Percentiles rank a stretch among this genome's conserved stretches.
Conservation (phyloP, 2,329 filamentous ascomycete species). For the Chalaropsis ovoidea region DNA sequence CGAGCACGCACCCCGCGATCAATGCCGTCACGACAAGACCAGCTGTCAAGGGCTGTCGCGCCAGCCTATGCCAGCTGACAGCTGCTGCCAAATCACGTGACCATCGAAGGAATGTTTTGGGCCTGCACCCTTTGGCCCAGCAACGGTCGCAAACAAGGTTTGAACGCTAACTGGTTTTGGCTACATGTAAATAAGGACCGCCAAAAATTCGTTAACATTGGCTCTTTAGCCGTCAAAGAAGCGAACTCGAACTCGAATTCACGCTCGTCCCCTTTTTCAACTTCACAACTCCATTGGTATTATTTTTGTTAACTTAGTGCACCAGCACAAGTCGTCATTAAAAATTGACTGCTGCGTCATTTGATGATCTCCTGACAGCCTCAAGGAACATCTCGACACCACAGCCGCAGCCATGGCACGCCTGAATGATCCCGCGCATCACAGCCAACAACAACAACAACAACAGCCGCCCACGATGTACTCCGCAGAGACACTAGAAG, state of each 20-base stretch:
- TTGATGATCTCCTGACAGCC: not conserved
- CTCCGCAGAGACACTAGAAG: constrained; percentile 54
- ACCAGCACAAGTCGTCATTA: not conserved
- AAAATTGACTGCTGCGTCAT: not conserved
- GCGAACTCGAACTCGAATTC: not conserved
- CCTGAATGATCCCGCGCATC: constrained; percentile 62
- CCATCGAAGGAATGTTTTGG: constrained; percentile 1
- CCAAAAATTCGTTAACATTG: constrained; percentile 10
- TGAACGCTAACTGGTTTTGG: constrained; percentile 6
- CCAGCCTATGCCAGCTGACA: too few relatives aligned
- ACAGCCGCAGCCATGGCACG: constrained; percentile 56
- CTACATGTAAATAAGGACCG: constrained; percentile 9
- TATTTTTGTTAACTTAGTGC: not conserved
- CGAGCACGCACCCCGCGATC: not conserved
- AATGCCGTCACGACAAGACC: not conserved
- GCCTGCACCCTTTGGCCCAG: constrained; percentile 1
- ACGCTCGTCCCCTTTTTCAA: not conserved
- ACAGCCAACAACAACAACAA: constrained; percentile 30
- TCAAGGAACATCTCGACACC: not conserved
- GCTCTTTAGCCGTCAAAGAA: not conserved
- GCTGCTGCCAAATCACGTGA: not conserved
- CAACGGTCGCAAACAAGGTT: constrained; percentile 2
- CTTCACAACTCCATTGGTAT: not conserved
- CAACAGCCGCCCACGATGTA: constrained; percentile 20
- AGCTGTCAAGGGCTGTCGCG: not conserved